Evolutionary conservation across 768 basidiomycete genomes (phyloP), one percentile per base, ranked within the genome.

Genomic region (Xerocomellus amylosporus): DNA sequence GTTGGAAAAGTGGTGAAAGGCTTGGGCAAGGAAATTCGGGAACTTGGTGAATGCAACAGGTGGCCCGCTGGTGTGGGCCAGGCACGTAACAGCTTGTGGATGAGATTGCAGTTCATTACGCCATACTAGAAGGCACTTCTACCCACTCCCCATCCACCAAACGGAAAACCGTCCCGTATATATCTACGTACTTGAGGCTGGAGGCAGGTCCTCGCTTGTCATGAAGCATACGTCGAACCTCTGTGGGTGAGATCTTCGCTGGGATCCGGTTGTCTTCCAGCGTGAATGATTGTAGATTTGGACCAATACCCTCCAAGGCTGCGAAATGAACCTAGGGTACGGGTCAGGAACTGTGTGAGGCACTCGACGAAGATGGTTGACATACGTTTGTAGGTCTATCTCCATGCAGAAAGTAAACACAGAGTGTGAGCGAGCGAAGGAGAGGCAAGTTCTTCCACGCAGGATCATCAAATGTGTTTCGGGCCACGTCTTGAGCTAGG

Each of bases 11-110:
- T 46, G 15, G 73, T 85, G 0, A 62, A 55, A 31, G 69, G 70
- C 0, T 62, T 81, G 5, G 78, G 75, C 1, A 67, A 65, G 17
- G 78, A 74, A 0, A 59, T 80, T 9, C 62, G 60, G 34, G 78
- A 77, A n/a, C n/a, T n/a, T n/a, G n/a, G n/a, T n/a, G 48, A 80
- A 83, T 0, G 73, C 63, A 2, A 60, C 77, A 1, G 82, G 83
- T 0, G 77, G 83, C 43, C 58, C 67, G 0, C 64, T 84, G 30
- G 62, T 81, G 36, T 65, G 66, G 31, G 13, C 64, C 13, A 31
- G 31, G 19, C 26, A 49, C 5, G 8, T 17, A 22, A 14, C 14
- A 43, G 1, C 31, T 15, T 22, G 13, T 30, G 15, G 9, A 38
- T 39, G 30, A 5, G 15, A 33, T 28, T 22, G 22, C 15, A n/a